A percentile compares a stretch with the other conserved stretches of the same genome.
Evolutionary conservation across 2,329 filamentous ascomycete species (phyloP).

Genomic region (Aspergillus versicolor): DNA sequence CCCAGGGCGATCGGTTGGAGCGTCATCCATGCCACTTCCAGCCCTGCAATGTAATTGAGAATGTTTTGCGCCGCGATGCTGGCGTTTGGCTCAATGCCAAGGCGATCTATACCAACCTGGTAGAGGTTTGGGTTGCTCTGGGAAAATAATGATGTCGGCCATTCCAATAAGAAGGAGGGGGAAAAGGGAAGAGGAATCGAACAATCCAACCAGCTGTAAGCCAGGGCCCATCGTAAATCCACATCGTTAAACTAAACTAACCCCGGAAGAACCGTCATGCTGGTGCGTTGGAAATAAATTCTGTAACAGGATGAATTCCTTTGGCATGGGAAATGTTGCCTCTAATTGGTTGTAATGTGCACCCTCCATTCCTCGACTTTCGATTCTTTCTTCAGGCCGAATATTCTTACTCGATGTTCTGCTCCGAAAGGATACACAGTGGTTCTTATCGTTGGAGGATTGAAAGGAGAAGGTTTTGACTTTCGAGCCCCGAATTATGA

Average conservation of each 20-base stretch:
- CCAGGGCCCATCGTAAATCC: constrained; percentile 17
- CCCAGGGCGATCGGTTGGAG: background rate
- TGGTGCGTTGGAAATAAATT: constrained; percentile 18
- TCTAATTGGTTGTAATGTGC: background rate
- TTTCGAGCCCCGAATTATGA: constrained; percentile 1
- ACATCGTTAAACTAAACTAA: constrained; percentile 19
- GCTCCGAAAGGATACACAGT: background rate
- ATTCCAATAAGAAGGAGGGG: background rate
- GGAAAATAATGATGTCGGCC: background rate
- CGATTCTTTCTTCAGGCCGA: background rate
- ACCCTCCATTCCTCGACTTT: background rate
- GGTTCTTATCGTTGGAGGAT: background rate
- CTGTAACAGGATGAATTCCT: constrained; percentile 16
- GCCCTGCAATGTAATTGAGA: background rate
- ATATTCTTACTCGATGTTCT: background rate
- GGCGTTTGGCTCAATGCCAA: background rate
- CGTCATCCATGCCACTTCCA: background rate
- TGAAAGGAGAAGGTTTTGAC: background rate
- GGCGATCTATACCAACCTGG: background rate
- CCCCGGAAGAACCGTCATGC: constrained; percentile 26
- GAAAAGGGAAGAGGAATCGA: background rate
- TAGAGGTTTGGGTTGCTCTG: background rate
- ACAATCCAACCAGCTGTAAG: background rate
- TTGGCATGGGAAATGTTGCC: background rate
- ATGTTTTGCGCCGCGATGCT: background rate